Evolutionary conservation across 2,329 filamentous ascomycete species (phyloP).

Genomic region (Magnaporthiopsis incrustans): DNA sequence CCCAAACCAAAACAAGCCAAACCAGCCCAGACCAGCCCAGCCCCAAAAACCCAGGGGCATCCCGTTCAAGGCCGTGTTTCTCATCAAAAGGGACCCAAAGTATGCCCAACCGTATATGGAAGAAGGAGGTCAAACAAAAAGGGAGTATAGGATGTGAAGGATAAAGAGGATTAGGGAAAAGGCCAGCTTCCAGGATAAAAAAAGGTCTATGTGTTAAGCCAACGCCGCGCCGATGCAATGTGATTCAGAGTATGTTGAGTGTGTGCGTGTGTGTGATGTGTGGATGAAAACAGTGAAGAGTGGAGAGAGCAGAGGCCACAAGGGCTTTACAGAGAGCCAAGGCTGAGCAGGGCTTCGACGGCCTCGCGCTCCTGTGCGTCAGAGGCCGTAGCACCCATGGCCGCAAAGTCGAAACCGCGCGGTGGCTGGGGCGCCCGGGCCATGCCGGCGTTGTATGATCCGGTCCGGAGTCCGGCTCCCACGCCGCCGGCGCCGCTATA

Average conservation of each 20-base stretch:
- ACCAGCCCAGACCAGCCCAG: background rate
- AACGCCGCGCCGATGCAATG: slow-evolving; percentile 48
- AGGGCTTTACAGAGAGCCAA: slow-evolving; percentile 63
- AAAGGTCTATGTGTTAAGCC: slow-evolving; percentile 11
- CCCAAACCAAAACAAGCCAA: slow-evolving; percentile 4
- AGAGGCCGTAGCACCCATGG: slow-evolving; percentile 41
- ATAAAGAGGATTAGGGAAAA: slow-evolving; percentile 3
- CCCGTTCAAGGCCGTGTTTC: background rate
- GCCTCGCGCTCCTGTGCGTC: slow-evolving; percentile 74
- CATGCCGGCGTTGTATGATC: slow-evolving; percentile 44
- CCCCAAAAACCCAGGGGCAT: background rate
- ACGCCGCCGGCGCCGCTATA: slow-evolving; percentile 36
- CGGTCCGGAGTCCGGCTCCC: slow-evolving; percentile 34
- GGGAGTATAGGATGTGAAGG: slow-evolving; percentile 1
- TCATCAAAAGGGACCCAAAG: background rate
- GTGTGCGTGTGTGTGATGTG: slow-evolving; percentile 26
- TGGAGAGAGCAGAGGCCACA: background rate
- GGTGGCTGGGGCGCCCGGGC: slow-evolving; percentile 42
- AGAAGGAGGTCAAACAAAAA: background rate
- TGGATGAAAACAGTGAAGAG: background rate
- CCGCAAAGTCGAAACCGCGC: slow-evolving; percentile 43
- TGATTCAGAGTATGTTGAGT: slow-evolving; percentile 14
- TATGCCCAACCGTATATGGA: slow-evolving; percentile 1
- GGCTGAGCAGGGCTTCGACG: slow-evolving; percentile 69
- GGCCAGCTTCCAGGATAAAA: background rate